Conservation (phyloP, 345 rosid genomes). For the Pistacia vera region DNA sequence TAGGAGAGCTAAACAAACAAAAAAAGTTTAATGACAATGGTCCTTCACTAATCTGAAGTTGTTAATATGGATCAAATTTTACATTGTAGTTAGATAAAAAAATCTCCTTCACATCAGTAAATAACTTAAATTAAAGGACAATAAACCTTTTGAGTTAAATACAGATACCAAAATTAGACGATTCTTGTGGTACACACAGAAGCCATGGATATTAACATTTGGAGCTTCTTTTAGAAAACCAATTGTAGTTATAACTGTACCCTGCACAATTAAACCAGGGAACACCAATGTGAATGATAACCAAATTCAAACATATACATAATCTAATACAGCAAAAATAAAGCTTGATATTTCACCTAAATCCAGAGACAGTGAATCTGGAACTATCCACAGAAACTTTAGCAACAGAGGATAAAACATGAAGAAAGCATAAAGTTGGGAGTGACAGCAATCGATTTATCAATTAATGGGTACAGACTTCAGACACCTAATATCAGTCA, state of each 20-base stretch:
- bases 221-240: constrained; percentile 98
- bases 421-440: background rate
- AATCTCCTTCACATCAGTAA: background rate
- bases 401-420: background rate
- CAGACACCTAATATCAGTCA: background rate
- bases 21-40: background rate
- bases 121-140: background rate
- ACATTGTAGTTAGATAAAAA: background rate
- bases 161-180: constrained; percentile 77
- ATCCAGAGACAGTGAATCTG: background rate
- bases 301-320: background rate
- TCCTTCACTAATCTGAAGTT: background rate
- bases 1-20: background rate
- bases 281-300: background rate
- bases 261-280: constrained; percentile 50
- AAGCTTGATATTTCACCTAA: background rate
- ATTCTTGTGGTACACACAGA: constrained; percentile 89
- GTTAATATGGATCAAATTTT: background rate
- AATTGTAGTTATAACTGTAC: constrained; percentile 73
- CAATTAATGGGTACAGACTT: too few relatives aligned
- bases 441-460: too few relatives aligned
- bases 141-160: constrained; percentile 2
- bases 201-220: constrained; percentile 66
- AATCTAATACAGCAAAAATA: background rate
- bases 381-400: background rate